Conservation (phyloP, 2,329 filamentous ascomycete species). For the Penicillium nordicum region DNA sequence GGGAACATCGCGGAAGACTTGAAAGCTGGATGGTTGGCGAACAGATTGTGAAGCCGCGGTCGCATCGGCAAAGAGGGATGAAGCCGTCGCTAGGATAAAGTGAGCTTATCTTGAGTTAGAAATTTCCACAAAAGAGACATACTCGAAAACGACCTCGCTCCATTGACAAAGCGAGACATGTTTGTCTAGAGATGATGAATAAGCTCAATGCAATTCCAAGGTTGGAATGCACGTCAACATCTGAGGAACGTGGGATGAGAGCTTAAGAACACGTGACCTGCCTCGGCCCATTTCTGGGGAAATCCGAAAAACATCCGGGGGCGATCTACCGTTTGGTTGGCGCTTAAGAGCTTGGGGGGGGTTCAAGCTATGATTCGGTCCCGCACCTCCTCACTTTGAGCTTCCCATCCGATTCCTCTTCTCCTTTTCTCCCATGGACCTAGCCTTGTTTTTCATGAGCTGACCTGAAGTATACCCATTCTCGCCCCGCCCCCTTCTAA, state of each 20-base stretch:
- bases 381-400: background rate
- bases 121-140: slow-evolving; percentile 11
- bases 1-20: slow-evolving; percentile 70
- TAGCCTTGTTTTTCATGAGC: background rate
- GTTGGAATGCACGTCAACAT: background rate
- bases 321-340: slow-evolving; percentile 24
- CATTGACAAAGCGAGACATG: slow-evolving; percentile 32
- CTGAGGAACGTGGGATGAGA: slow-evolving; percentile 6
- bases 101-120: slow-evolving; percentile 11
- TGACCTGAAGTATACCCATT: background rate
- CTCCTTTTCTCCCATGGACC: background rate
- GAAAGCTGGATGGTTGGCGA: slow-evolving; percentile 31
- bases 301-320: slow-evolving; percentile 18
- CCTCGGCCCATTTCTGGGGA: slow-evolving; percentile 30
- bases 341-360: slow-evolving; percentile 13
- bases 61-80: slow-evolving; percentile 24
- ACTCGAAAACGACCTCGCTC: slow-evolving; percentile 29
- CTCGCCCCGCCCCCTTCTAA: slow-evolving; percentile 5
- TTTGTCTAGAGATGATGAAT: slow-evolving; percentile 2
- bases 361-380: slow-evolving; percentile 18
- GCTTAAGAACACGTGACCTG: slow-evolving; percentile 18
- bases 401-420: background rate
- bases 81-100: slow-evolving; percentile 19
- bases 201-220: background rate
- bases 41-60: slow-evolving; percentile 18